Base-by-base conservation (phyloP, 257 asterid genomes). In the Misopates orontium region DNA sequence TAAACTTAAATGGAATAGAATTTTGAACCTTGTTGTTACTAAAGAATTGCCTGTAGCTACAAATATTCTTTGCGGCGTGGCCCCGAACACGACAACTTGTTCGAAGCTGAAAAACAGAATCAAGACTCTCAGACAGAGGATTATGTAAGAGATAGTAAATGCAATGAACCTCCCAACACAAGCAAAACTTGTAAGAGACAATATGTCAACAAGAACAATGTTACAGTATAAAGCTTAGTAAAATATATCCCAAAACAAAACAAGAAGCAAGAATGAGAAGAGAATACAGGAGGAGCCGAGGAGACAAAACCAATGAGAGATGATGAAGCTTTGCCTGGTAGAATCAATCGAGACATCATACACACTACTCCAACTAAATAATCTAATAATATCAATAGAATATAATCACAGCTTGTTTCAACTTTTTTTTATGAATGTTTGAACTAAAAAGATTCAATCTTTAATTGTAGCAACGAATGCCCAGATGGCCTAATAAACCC, bases 241-340 rank as follows among this genome's bases (percentile, higher is more conserved):
- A 11, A 56, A 20, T 11, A 6, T 49, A 51, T 20, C 32, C 67
- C 61, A 19, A 5, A 53, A 66, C n/a, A n/a, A n/a, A n/a, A n/a
- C n/a, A n/a, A n/a, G n/a, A n/a, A n/a, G n/a, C n/a, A n/a, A n/a
- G n/a, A 16, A 66, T 62, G 73, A n/a, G 76, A 81, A 72, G 52
- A 42, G 77, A 71, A 82, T 76, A 93, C 95, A 71, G 95, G 89
- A 59, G 92, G 62, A n/a, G n/a, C n/a, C 20, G 78, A 83, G 70
- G 92, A 86, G 81, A 84, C 88, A 71, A 84, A 86, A 77, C 94
- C 95, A 84, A 85, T 64, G 78, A 93, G 87, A 77, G 95, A 90
- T 56, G 86, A 78, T 45, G 92, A 79, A 81, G 79, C 85, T 82
- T 86, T 86, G 84, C 81, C 82, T 49, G 95, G 96, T 56, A 90